These are phyloP conservation scores for Puya raimondii DNA, from an alignment of 176 grass and related monocot species.

Conservation along the genomic window DNA sequence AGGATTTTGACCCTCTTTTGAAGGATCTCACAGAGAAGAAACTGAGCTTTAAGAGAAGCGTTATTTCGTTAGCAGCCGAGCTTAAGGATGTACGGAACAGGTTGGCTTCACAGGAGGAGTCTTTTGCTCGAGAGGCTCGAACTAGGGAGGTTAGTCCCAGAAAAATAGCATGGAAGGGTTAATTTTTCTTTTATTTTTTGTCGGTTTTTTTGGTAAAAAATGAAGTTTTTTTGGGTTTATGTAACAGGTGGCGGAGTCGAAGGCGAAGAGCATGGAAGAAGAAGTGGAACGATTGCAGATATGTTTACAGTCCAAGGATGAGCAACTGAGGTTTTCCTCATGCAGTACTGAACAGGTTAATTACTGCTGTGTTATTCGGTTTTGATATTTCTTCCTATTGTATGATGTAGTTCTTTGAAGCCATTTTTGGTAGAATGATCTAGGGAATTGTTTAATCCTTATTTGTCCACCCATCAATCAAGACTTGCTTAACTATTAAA, in stretches of 20 bases:
- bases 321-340: constrained; percentile 31
- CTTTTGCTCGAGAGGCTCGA: constrained; percentile 41
- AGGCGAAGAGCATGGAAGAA: constrained; percentile 66
- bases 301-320: constrained; percentile 54
- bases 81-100: constrained; percentile 60
- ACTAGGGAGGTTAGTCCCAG: constrained; percentile 40
- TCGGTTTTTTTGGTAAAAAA: constrained; percentile 1
- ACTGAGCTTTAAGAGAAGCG: constrained; percentile 71
- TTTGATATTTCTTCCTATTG: background rate
- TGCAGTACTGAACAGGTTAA: constrained; percentile 45
- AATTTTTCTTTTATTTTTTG: background rate
- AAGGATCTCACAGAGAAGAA: constrained; percentile 91
- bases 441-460: too few species aligned
- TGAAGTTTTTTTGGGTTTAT: background rate
- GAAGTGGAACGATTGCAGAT: constrained; percentile 61
- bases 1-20: constrained; percentile 62
- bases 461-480: too few species aligned
- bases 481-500: too few species aligned
- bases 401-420: too few species aligned
- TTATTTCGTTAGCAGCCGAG: constrained; percentile 64
- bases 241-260: constrained; percentile 47
- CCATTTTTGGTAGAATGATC: background rate
- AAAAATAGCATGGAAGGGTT: background rate
- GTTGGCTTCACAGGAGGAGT: constrained; percentile 52
- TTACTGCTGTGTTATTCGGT: background rate